phyloP scores from a whole-genome alignment of 352 stramenopile species.

The Phytophthora vignae region DNA sequence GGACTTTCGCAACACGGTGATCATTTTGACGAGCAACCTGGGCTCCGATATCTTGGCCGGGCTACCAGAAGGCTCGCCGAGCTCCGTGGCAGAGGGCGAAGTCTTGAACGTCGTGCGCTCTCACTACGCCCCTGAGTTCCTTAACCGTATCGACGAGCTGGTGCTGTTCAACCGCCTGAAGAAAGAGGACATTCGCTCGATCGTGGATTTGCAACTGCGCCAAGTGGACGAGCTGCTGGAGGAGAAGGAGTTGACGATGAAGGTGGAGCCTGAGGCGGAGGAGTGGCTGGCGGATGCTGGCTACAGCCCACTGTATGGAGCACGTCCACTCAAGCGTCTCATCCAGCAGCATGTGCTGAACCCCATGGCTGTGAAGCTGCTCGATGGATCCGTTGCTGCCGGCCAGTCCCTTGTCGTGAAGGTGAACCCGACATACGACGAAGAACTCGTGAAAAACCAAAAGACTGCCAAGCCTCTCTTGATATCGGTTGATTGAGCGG shows the following conservation, averaged over 20 bases:
- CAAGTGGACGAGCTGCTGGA: conserved; percentile 91
- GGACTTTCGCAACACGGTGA: conserved; percentile 98
- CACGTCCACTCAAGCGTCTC: conserved; percentile 95
- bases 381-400: conserved; percentile 80
- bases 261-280: conserved; percentile 90
- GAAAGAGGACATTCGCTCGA: conserved; percentile 92
- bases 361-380: conserved; percentile 92
- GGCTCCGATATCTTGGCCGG: conserved; percentile 90
- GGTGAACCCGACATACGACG: conserved; percentile 56
- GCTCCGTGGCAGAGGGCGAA: conserved; percentile 69
- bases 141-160: conserved; percentile 98
- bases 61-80: conserved; percentile 63
- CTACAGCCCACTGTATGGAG: conserved; percentile 97
- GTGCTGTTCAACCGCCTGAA: conserved; percentile 97
- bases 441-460: conserved; percentile 52
- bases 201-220: conserved; percentile 95
- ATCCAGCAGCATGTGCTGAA: conserved; percentile 98
- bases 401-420: conserved; percentile 87
- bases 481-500: conserved; percentile 29
- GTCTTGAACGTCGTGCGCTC: conserved; percentile 92
- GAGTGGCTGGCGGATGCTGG: conserved; percentile 93
- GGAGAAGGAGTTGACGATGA: conserved; percentile 93
- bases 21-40: conserved; percentile 98
- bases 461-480: conserved; percentile 54
- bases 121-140: conserved; percentile 97